phyloP scores from a whole-genome alignment of 2,329 filamentous ascomycete species.

The Fusarium sororula region DNA sequence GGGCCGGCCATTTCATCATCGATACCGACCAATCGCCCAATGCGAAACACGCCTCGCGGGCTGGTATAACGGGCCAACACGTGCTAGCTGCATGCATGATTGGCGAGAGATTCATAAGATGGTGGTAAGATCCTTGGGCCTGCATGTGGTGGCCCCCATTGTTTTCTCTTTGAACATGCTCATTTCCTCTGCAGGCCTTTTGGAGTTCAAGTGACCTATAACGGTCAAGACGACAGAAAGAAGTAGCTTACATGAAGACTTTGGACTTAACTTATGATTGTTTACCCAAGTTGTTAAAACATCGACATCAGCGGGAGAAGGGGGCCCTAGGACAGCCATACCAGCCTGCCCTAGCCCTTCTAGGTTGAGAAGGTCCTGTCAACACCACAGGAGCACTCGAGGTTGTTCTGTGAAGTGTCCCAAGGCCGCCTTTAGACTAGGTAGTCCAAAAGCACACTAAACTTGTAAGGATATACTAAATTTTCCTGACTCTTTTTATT shows the following conservation, averaged over 20 bases:
- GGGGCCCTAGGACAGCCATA: too few species aligned
- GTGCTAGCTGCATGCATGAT: constrained; percentile 13
- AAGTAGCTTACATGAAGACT: neutral
- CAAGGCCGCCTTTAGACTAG: too few species aligned
- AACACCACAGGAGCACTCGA: too few species aligned
- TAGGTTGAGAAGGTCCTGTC: too few species aligned
- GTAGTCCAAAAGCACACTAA: too few species aligned
- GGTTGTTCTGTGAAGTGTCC: too few species aligned
- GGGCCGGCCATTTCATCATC: neutral
- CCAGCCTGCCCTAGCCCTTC: too few species aligned
- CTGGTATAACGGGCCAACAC: constrained; percentile 4
- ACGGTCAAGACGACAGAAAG: neutral
- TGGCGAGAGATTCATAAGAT: constrained; percentile 9
- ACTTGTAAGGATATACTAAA: too few species aligned
- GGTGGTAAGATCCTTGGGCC: constrained; percentile 6
- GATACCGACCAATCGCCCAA: neutral
- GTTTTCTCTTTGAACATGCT: constrained; percentile 10
- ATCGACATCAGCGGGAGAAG: too few species aligned
- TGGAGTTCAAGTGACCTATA: neutral
- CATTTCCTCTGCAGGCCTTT: neutral
- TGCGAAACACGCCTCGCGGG: constrained; percentile 12
- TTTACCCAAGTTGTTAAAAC: too few species aligned
- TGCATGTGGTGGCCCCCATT: constrained; percentile 1
- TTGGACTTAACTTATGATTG: neutral
- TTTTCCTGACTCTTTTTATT: too few species aligned